Base-by-base conservation (phyloP, 495 filamentous ascomycete genomes). In the Tuber magnatum region DNA sequence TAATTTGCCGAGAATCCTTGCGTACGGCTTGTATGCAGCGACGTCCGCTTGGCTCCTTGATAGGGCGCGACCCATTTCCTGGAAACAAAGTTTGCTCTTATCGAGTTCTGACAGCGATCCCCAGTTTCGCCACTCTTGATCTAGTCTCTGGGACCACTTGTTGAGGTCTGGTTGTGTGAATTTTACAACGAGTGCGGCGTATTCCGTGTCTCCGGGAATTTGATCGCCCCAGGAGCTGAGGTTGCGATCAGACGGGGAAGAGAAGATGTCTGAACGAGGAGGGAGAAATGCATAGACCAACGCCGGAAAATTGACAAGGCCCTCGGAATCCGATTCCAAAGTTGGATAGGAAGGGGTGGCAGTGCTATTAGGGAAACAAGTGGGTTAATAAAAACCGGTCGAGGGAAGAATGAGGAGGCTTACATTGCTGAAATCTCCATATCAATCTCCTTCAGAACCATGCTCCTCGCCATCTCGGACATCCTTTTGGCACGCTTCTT, bases 371-470 rank as follows among this genome's bases (percentile, higher is more conserved):
- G 24, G 6, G 24, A 9, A 7, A 24, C 41, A 18, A 18, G 28
- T 20, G 24, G 12, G 46, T 46, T 22, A 68, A 46, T 16, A 46
- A 6, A 9, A 43, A 22, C 41, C n/a, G 41, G 20, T 22, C 38
- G 8, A 24, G 3, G 42, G 43, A 39, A 28, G 61, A 39, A 32
- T 32, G 39, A 10, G 38, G 24, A 28, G 44, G 16, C 14, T 48
- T 71, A 79, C 77, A 79, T 78, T 51, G 78, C 77, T 28, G 78
- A 76, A 16, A 79, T 73, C 61, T 79, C 77, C 73, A 75, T 79
- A 8, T 76, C 72, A 51, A 79, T 61, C 69, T 79, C 77, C 22
- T 79, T 79, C 43, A 79, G 56, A 48, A 79, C 77, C 77, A 79
- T 79, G 24, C 77, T 79, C 44, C 76, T 74, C 20, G 77, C 77